Base-by-base conservation (phyloP, 768 basidiomycete species). In the Tubosaeta sp. region DNA sequence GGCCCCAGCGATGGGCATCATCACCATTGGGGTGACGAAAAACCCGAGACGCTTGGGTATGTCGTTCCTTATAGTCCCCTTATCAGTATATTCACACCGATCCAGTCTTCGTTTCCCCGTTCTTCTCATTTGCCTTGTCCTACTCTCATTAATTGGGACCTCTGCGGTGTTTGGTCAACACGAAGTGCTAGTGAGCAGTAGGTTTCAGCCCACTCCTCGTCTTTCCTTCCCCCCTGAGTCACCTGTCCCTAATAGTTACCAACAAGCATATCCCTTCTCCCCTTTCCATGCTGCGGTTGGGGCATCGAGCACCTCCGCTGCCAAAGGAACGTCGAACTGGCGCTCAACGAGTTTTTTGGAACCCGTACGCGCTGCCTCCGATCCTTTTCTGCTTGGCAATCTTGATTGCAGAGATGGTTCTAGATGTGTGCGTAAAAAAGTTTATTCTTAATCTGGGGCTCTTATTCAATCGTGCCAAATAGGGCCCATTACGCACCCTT, bases 341-440 rank as follows among this genome's bases (percentile, higher is more conserved):
- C 36, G 40, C 57, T 24, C 56, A 52, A 0, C 63, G 68, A 44
- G 64, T 82, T 13, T 62, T 90, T 7, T 77, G 80, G 12, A 95
- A 94, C 57, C 91, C 91, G 0, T 95, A 86, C 71, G 76, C 80
- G 14, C 63, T 82, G 5, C 79, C 82, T 4, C 86, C 90, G 0
- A 65, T 90, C 9, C 56, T 75, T 27, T 83, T 85, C 55, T 78
- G 81, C 39, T 9, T 75, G 0, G 72, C 73, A 1, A 78, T 92
- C 34, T 66, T 89, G 6, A 59, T 72, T 4, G 76, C 82, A 18
- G 78, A 79, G 4, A 52, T 78, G 16, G 59, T 78, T 42, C 64
- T 88, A 16, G 79, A 86, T 34, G 57, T 75, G 82, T 90, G 64
- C 62, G 86, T 72, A 7, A n/a, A 55, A 57, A 39, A 24, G 4